Base-by-base conservation (phyloP, 2,329 filamentous ascomycete species). In the Aspergillus aculeatinus region DNA sequence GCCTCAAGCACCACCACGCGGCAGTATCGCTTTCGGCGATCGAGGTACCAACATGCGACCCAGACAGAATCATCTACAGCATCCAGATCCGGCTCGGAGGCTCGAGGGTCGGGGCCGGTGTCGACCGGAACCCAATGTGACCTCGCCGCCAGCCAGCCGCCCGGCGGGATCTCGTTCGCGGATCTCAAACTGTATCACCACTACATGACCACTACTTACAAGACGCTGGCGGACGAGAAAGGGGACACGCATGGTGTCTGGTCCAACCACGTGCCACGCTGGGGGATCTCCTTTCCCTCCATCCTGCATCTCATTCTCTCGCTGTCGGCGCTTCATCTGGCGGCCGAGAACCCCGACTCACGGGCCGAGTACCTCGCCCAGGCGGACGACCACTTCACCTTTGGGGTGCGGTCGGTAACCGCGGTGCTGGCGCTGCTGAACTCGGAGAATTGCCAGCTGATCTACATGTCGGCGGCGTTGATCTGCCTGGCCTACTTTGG, bases 401-500 rank as follows among this genome's bases (percentile, higher is more conserved):
- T 75, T 48, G 73, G 73, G 0, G 62, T 76, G 1, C 69, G 65
- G 19, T 74, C 71, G 2, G 72, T 76, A 0, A 74, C 71, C 0
- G 51, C 66, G 1, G 65, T 75, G 0, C 59, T 76, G 3, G 62
- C 70, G 0, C 58, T 66, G 14, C 54, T 75, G 0, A 60, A 71
- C 44, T 55, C 56, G 1, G 65, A 65, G 1, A 75, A 70, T 42
- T 74, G 73, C 23, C 73, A 76, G 42, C 59, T 63, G 9, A 64
- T 75, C 11, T 76, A 75, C 58, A 70, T 74, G 27, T 67, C 73
- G 0, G 67, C 72, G 0, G 62, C 68, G 10, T 33, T 76, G 42
- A 68, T 76, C 16, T 74, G 72, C 50, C 65, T 76, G 23, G 64
- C 70, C 1, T 75, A 75, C 52, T 75, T 75, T n/a, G 73, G 62